Base-by-base conservation (phyloP, 441 rosid genomes). In the Eruca vesicaria region DNA sequence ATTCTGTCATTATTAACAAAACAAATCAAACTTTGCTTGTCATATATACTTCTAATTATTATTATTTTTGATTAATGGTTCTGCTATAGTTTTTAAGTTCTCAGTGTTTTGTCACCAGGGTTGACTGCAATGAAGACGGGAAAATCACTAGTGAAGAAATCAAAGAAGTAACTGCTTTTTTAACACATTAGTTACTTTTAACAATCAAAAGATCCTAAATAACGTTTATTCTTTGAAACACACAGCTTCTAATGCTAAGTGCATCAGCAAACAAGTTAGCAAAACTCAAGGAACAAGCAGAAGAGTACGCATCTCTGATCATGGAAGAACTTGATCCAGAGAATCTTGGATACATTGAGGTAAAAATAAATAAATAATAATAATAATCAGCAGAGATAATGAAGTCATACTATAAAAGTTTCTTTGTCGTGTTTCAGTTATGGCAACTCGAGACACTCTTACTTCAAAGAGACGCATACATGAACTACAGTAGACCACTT, bases 251-350 rank as follows among this genome's bases (percentile, higher is more conserved):
- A 68, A 91, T 91, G 94, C 86, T 96, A 38, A 96, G 99, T 73
- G 99, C 99, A 67, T 96, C 98, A 3, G 93, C 98, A 20, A 96
- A 96, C 84, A 96, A 90, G 83, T 78, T 96, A 71, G 84, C 93
- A 71, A 90, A 93, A 82, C 86, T 96, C 58, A 89, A 93, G 81
- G 98, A 93, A 67, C 97, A 93, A 84, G 97, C 98, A 26, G 92
- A 87, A 82, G 98, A 90, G 73, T 96, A 96, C 63, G 97, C 99
- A 35, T 83, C 93, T 10, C 80, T 96, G 38, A 96, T 96, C 52
- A 96, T 96, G 99, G 99, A 96, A 82, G 99, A 96, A 68, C 81
- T 96, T 26, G 99, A 96, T 81, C 98, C 99, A 2, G 99, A 96
- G 84, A 87, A 87, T 74, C 77, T 93, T 28, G 97, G 99, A 52